Evolutionary conservation across 176 grass and related monocot genomes (phyloP).

Genomic region (Triticum urartu): DNA sequence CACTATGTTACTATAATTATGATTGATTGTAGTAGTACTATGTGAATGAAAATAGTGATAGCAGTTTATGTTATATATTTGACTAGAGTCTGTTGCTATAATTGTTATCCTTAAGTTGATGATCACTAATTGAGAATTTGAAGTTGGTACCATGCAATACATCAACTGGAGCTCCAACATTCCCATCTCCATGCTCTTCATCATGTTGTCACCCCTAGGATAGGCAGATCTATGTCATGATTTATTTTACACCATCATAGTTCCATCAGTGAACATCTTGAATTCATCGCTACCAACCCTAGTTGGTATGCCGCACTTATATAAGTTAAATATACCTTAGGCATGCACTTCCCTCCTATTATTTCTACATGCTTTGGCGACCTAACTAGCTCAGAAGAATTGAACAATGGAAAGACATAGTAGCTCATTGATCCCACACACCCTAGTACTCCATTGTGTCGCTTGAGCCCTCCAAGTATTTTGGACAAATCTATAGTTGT

Average conservation of each 20-base stretch:
- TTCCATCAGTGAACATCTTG: neutral
- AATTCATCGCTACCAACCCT: neutral
- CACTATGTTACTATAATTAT: too few species aligned
- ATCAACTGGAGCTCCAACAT: neutral
- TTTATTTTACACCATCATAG: slow-evolving; percentile 25
- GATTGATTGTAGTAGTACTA: too few species aligned
- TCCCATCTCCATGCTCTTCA: neutral
- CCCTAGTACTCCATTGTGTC: neutral
- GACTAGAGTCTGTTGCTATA: neutral
- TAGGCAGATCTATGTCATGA: slow-evolving; percentile 33
- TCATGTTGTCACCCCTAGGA: neutral
- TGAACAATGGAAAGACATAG: neutral
- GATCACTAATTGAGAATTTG: neutral
- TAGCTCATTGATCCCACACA: neutral
- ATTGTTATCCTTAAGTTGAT: neutral
- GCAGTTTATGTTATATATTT: neutral
- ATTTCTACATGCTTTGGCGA: neutral
- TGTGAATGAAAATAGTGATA: neutral
- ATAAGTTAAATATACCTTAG: neutral
- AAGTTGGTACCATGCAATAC: neutral
- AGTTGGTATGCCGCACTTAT: neutral
- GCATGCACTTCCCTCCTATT: neutral
- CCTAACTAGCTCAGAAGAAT: neutral
- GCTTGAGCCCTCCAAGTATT: neutral
- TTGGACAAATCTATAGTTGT: neutral